A percentile compares a stretch with the other conserved stretches of the same genome.
Conservation (phyloP, 2,329 filamentous ascomycete genomes). For the Phyllosticta paracitricarpa region DNA sequence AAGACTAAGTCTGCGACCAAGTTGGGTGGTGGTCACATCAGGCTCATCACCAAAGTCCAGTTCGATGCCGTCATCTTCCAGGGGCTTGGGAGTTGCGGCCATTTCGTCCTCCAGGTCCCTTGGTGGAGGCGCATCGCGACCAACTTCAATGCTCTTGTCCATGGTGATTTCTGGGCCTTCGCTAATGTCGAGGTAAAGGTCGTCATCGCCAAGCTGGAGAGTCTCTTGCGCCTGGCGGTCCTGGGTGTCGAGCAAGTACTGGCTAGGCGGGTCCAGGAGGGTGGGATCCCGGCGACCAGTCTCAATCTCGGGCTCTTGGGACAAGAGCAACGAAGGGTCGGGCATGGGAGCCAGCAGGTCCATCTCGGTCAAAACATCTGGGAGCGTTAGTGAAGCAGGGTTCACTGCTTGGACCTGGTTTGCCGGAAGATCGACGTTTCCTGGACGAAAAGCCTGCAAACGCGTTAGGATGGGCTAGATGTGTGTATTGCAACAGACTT, state of each 20-base stretch:
- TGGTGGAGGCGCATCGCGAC: constrained; percentile 69
- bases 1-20: constrained; percentile 1
- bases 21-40: constrained; percentile 12
- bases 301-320: constrained; percentile 52
- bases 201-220: constrained; percentile 44
- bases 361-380: constrained; percentile 85
- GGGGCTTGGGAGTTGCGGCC: constrained; percentile 42
- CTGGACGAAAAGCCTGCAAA: constrained; percentile 78
- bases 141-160: constrained; percentile 67
- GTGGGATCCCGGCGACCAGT: constrained; percentile 38
- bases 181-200: constrained; percentile 56
- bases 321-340: constrained; percentile 75
- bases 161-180: constrained; percentile 33
- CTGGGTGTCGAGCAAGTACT: constrained; percentile 16
- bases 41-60: constrained; percentile 26
- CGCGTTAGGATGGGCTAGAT: neutral
- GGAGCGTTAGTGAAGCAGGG: constrained; percentile 76
- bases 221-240: constrained; percentile 10
- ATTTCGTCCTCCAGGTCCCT: constrained; percentile 24
- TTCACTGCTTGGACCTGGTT: constrained; percentile 67
- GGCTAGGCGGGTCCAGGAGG: constrained; percentile 30
- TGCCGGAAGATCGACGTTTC: constrained; percentile 89
- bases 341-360: constrained; percentile 71
- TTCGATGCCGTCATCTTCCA: constrained; percentile 42
- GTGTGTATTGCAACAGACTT: constrained; percentile 12